Conservation (phyloP, 208 protist genomes). For the Polymyxa betae region DNA sequence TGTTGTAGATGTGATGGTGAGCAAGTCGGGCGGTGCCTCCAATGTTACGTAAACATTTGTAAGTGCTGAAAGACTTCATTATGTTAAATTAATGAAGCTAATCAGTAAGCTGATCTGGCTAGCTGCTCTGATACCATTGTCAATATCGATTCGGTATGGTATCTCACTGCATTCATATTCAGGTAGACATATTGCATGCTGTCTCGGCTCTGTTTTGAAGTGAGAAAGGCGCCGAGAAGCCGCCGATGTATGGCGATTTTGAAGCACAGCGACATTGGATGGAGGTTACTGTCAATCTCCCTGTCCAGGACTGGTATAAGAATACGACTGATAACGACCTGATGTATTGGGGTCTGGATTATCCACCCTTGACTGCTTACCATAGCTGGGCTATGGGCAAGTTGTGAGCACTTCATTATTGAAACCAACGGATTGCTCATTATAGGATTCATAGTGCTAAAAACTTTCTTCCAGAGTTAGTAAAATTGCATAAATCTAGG, state of each 20-base stretch:
- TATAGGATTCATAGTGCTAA: constrained; percentile 32
- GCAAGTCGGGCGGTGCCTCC: too few species aligned
- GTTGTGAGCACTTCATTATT: constrained; percentile 17
- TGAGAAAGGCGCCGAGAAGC: constrained; percentile 61
- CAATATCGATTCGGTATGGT: constrained; percentile 3
- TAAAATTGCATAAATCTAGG: constrained; percentile 74
- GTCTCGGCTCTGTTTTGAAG: neutral
- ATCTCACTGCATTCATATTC: constrained; percentile 58
- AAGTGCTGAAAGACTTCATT: too few species aligned
- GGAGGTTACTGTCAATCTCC: constrained; percentile 82
- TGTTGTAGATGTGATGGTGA: too few species aligned
- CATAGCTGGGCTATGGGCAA: constrained; percentile 74
- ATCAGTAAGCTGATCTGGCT: too few species aligned
- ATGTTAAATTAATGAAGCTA: too few species aligned
- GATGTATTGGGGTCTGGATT: constrained; percentile 90
- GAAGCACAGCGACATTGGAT: constrained; percentile 93
- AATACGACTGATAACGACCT: constrained; percentile 77
- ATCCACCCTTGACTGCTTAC: constrained; percentile 88
- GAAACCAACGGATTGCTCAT: constrained; percentile 2
- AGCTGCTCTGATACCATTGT: neutral
- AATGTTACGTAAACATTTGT: too few species aligned
- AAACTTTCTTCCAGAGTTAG: constrained; percentile 62
- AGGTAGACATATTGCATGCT: too few species aligned
- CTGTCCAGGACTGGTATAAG: constrained; percentile 71
- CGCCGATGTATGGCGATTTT: constrained; percentile 88